Base-by-base conservation (phyloP, 192 early-diverging fungal genomes). In the Coemansia sp. region DNA sequence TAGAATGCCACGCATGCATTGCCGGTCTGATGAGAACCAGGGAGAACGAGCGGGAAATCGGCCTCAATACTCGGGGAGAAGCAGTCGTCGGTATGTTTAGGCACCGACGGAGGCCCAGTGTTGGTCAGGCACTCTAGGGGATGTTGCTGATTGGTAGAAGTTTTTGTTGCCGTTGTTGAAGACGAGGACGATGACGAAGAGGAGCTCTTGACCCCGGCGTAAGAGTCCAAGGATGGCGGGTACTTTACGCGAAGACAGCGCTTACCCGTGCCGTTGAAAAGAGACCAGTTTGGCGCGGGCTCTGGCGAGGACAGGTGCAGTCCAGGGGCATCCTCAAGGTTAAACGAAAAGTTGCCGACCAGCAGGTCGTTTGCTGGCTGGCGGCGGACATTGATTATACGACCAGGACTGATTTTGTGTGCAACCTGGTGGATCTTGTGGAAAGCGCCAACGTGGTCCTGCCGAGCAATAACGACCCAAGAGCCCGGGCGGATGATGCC, bases 1-100 rank as follows among this genome's bases (percentile, higher is more conserved):
- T 76, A 81, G 23, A 93, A 82, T 1, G 90, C 94, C 5, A 89
- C 89, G 12, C 89, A 89, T 2, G 89, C 86, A 81, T 98, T 98
- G 21, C 78, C 87, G 0, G 90, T 82, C 75, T 98, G 95, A 70
- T 90, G 91, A 55, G 87, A 85, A 4, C 96, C 96, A 53, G 86
- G 70, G 16, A 82, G 75, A 14, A 67, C 64, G 1, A 95, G 77
- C 39, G 83, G 88, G 39, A 90, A 80, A 61, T 76, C 69, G 58
- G 88, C 75, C 49, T 84, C 59, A 35, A 77, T 45, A 12, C 56
- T 59, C 52, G 11, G 43, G 10, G 60, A 26, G 23, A 7, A 36
- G 36, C n/a, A 35, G 12, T n/a, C 21, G 10, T 21, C 16, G 1
- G 36, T 33, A 26, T 57, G 10, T 8, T 24, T 23, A 30, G 55